A percentile compares a stretch with the other conserved stretches of the same genome.
phyloP scores from a whole-genome alignment of 1,284 basidiomycete genomes.

The Naganishia cerealis region DNA sequence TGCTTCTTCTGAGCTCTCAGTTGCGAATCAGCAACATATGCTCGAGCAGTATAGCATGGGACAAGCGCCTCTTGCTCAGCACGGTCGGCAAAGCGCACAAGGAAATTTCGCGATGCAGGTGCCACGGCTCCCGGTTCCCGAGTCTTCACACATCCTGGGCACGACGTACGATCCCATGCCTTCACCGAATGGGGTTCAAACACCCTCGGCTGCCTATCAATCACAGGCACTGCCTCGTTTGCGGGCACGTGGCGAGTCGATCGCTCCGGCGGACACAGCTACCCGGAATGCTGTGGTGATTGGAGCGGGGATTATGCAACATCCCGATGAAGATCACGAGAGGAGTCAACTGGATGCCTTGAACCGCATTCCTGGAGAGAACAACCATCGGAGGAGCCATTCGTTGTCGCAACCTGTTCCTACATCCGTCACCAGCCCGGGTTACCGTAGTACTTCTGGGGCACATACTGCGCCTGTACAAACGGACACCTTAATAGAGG shows the following conservation, averaged over 20 bases:
- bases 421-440: slow-evolving; percentile 38
- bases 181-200: slow-evolving; percentile 14
- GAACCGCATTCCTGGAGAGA: slow-evolving; percentile 55
- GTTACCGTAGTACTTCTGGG: slow-evolving; percentile 20
- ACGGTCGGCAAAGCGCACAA: slow-evolving; percentile 35
- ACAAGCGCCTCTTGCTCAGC: slow-evolving; percentile 39
- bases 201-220: slow-evolving; percentile 12
- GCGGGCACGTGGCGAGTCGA: slow-evolving; percentile 37
- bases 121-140: slow-evolving; percentile 75
- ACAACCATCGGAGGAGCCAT: slow-evolving; percentile 59
- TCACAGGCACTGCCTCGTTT: slow-evolving; percentile 19
- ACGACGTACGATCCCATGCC: slow-evolving; percentile 28
- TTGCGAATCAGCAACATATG: slow-evolving; percentile 38
- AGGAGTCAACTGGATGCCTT: slow-evolving; percentile 40
- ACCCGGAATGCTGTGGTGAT: slow-evolving; percentile 18
- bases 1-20: slow-evolving; percentile 78
- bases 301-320: slow-evolving; percentile 46
- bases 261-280: slow-evolving; percentile 28
- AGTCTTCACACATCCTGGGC: slow-evolving; percentile 54
- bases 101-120: slow-evolving; percentile 73
- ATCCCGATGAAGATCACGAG: slow-evolving; percentile 49
- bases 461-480: not conserved
- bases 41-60: slow-evolving; percentile 64
- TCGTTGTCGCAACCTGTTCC: slow-evolving; percentile 64
- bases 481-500: not conserved